Evolutionary conservation across 768 basidiomycete species (phyloP), one percentile per base, ranked within the genome.

Genomic region (Tylopilus cervinicoccineus): DNA sequence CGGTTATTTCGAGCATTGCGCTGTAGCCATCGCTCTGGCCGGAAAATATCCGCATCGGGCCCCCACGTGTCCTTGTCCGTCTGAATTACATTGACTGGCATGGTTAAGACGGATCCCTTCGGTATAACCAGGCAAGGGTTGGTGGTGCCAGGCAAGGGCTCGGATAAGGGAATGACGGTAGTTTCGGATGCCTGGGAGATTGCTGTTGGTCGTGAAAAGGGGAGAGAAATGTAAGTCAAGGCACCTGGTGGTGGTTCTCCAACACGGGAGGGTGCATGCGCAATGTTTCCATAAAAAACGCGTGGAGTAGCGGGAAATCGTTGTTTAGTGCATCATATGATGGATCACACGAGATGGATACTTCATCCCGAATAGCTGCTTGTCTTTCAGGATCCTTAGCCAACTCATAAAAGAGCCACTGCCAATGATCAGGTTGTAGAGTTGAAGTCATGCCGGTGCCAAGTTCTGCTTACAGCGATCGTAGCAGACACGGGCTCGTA

Each of bases 391-490:
- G 72, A 58, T 83, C 64, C 20, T 64, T 66, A 19, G 81, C 71
- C 23, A 88, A 72, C 54, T 83, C 79, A 52, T 84, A 85, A 11
- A 86, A 64, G 38, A 79, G 69, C 85, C 86, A 87, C 81, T 83
- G 49, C 13, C 45, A 22, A 48, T 22, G 32, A 19, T 52, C 14
- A 40, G 52, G 34, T 55, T 36, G 36, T 28, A 46, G 19, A 47
- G n/a, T n/a, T n/a, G 17, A 45, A 36, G 38, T 43, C 27, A 13
- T 34, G 39, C 28, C 11, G 17, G 24, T 28, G 34, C 36, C 24
- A 47, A 4, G 17, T 28, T 20, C 10, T 24, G 31, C 67, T 55
- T 52, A 71, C 70, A n/a, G 62, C 48, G 14, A 71, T 64, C 19
- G 62, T 61, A n/a, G 65, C 63, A 38, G 70, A 67, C n/a, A 70